Base-by-base conservation (phyloP, 2,329 filamentous ascomycete species). In the Colletotrichum tamarilloi region DNA sequence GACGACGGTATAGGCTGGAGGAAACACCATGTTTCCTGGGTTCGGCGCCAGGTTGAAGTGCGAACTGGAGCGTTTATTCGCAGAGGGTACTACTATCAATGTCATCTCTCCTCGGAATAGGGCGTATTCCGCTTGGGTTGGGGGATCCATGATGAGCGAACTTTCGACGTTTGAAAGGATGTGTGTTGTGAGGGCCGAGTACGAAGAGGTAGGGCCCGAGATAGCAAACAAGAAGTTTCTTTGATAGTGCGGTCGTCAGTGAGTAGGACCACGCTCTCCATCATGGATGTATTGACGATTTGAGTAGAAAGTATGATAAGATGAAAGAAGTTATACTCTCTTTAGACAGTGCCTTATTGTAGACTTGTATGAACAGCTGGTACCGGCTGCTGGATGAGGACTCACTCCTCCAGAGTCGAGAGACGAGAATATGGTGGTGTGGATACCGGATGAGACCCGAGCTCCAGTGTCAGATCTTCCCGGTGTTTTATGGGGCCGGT, bases 121-220 rank as follows among this genome's bases (percentile, higher is more conserved):
- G 32, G 55, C 46, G 2, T 58, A 57, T 16, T 72, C 57, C 4
- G 63, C 63, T 14, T 67, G 63, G 49, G 26, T 22, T 16, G 63
- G 57, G n/a, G 68, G 46, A 8, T 68, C 68, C 7, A n/a, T 71
- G 6, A 14, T 71, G 26, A 71, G 49, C 19, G 28, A 68, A 28
- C 32, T 67, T 30, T 56, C 56, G 46, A 55, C 63, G 19, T 67
- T 60, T 19, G 26, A 28, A 32, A 19, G 32, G 46, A 59, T 67
- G 63, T 56, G 56, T 22, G 60, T 65, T 11, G 22, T 28, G 24
- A 57, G 53, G 14, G 67, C 32, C 16, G 67, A 68, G 24, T 68
- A 68, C 16, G 67, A 64, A 24, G 60, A 69, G 38, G 26, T 14
- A 11, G 67, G 67, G 4, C 60, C 53, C 14, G 60, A 24, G 19